Conservation (phyloP, 1,284 basidiomycete species). For the Hypsizygus ulmarius region DNA sequence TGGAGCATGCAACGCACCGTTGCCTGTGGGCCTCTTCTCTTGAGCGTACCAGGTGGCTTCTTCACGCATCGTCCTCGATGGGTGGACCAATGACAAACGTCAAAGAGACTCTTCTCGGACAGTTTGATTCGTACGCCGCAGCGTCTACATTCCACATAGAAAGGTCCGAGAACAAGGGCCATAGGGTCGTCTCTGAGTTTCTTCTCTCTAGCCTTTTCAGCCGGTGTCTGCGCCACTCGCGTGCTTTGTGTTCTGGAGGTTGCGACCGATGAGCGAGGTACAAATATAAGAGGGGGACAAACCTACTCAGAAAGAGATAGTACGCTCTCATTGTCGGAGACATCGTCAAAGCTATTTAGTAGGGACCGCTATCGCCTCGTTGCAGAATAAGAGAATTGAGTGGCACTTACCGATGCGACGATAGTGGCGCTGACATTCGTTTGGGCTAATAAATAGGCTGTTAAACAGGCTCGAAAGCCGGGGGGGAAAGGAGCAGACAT, state of each 20-base stretch:
- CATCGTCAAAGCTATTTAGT: constrained; percentile 11
- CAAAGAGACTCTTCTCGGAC: constrained; percentile 62
- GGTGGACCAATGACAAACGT: constrained; percentile 64
- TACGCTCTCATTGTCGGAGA: constrained; percentile 9
- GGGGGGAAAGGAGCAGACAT: constrained; percentile 9
- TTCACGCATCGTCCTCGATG: constrained; percentile 57
- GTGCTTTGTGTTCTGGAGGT: constrained; percentile 12
- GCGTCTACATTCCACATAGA: constrained; percentile 53
- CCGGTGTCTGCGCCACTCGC: constrained; percentile 21
- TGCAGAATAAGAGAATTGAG: constrained; percentile 1
- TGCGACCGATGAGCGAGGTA: background rate
- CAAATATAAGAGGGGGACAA: background rate
- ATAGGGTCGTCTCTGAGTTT: constrained; percentile 48
- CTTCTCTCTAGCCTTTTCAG: constrained; percentile 43
- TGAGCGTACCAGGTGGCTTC: constrained; percentile 18
- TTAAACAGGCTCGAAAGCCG: background rate
- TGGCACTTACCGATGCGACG: constrained; percentile 16
- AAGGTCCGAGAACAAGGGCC: constrained; percentile 49
- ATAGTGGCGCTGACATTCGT: constrained; percentile 6
- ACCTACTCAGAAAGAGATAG: constrained; percentile 15
- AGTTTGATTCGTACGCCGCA: constrained; percentile 62
- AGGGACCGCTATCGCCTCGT: constrained; percentile 2
- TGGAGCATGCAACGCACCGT: constrained; percentile 4
- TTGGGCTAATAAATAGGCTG: constrained; percentile 1
- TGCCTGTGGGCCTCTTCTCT: constrained; percentile 21